Conservation (phyloP, 2,329 filamentous ascomycete genomes). For the Fusarium kyushuense region DNA sequence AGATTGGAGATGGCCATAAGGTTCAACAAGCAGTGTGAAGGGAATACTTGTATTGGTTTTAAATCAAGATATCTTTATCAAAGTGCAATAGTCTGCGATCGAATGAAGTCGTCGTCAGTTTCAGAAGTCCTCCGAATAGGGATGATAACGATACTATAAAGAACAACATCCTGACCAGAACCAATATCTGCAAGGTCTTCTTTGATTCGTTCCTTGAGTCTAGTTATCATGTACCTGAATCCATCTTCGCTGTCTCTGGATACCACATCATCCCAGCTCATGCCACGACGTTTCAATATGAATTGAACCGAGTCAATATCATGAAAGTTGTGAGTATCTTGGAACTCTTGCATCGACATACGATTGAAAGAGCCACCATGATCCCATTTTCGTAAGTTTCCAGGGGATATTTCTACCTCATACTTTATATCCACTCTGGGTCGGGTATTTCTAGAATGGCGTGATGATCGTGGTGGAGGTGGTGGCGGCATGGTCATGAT, state of each 20-base stretch:
- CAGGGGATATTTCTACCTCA: background rate
- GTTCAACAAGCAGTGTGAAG: no score
- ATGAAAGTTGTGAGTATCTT: background rate
- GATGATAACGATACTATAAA: background rate
- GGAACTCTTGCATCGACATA: conserved; percentile 8
- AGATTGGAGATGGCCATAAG: background rate
- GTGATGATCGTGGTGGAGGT: background rate
- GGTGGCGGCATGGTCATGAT: background rate
- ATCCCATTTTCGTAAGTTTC: background rate
- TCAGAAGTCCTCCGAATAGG: background rate
- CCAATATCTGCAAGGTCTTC: background rate
- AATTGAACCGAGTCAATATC: background rate
- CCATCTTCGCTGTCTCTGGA: background rate
- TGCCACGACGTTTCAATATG: conserved; percentile 8
- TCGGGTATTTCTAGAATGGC: background rate
- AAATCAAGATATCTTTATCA: background rate
- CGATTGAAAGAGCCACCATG: background rate
- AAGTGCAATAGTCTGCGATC: background rate
- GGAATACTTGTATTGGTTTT: background rate
- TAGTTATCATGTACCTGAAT: conserved; percentile 16
- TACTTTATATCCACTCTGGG: background rate
- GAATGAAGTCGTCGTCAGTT: background rate
- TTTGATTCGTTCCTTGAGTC: conserved; percentile 5
- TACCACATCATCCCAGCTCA: conserved; percentile 20
- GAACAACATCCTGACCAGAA: background rate